A percentile compares a stretch with the other conserved stretches of the same genome.
These are phyloP conservation scores for Stromatinia cepivora DNA, from an alignment of 2,329 filamentous ascomycete species.

Conservation along the genomic window DNA sequence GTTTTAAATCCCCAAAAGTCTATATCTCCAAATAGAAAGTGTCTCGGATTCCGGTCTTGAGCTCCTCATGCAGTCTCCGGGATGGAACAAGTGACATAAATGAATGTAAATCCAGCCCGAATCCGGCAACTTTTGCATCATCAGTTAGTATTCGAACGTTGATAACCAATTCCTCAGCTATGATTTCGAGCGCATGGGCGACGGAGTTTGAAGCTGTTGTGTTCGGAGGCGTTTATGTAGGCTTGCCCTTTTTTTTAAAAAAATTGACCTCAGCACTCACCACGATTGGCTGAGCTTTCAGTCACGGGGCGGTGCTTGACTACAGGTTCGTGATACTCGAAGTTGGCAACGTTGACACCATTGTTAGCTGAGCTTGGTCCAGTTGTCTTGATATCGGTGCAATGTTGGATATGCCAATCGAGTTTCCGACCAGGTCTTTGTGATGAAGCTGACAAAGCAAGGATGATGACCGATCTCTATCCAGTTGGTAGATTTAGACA, in stretches of 20 bases:
- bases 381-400: constrained; percentile 42
- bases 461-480: constrained; percentile 10
- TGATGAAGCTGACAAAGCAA: constrained; percentile 1
- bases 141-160: constrained; percentile 49
- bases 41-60: constrained; percentile 49
- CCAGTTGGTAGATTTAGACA: constrained; percentile 53
- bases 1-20: not conserved
- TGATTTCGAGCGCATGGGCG: not conserved
- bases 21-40: constrained; percentile 14
- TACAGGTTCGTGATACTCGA: not conserved
- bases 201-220: not conserved
- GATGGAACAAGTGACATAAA: constrained; percentile 25
- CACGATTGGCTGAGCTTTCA: not conserved
- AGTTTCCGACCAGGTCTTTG: not conserved
- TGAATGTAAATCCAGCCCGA: constrained; percentile 2
- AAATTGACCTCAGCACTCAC: not conserved
- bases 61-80: constrained; percentile 56
- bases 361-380: not conserved
- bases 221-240: not conserved
- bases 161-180: constrained; percentile 45
- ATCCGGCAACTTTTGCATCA: constrained; percentile 46
- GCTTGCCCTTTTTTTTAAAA: not conserved
- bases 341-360: not conserved
- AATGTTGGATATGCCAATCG: not conserved
- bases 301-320: not conserved